phyloP scores from a whole-genome alignment of 495 filamentous ascomycete species.

The Pyrenula aspistea region DNA sequence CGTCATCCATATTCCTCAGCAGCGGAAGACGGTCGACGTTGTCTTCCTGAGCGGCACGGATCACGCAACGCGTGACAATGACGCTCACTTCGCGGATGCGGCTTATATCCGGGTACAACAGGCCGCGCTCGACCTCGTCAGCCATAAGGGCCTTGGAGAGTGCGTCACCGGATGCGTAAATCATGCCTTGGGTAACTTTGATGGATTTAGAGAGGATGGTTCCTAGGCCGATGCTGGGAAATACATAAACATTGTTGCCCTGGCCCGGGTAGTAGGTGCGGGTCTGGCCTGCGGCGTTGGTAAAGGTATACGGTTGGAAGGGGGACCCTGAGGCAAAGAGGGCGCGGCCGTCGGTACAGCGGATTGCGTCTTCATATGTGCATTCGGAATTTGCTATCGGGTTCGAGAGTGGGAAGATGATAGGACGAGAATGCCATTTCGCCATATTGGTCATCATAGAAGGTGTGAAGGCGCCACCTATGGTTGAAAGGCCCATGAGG shows the following conservation, averaged over 20 bases:
- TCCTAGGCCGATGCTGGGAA: conserved; percentile 92
- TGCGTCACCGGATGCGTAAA: conserved; percentile 77
- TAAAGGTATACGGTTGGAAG: conserved; percentile 59
- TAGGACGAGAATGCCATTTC: conserved; percentile 65
- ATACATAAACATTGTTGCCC: conserved; percentile 90
- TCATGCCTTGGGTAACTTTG: conserved; percentile 86
- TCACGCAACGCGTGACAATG: conserved; percentile 79
- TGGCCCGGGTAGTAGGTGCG: conserved; percentile 79
- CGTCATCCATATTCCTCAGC: conserved; percentile 60
- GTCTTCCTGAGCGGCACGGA: conserved; percentile 74
- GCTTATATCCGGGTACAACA: conserved; percentile 88
- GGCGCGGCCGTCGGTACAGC: conserved; percentile 75
- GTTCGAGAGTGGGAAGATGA: conserved; percentile 92
- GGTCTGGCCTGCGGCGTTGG: conserved; percentile 46
- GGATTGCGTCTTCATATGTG: conserved; percentile 84
- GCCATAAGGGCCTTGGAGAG: conserved; percentile 67
- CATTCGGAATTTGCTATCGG: conserved; percentile 93
- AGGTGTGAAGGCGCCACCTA: conserved; percentile 87
- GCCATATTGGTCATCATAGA: conserved; percentile 77
- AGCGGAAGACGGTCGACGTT: conserved; percentile 70
- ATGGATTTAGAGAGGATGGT: conserved; percentile 85
- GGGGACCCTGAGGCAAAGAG: conserved; percentile 94
- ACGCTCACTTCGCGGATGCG: conserved; percentile 86
- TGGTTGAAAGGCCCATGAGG: conserved; percentile 87
- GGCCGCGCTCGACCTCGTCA: conserved; percentile 66